Base-by-base conservation (phyloP, 768 basidiomycete species). In the Pleurotus djamor region DNA sequence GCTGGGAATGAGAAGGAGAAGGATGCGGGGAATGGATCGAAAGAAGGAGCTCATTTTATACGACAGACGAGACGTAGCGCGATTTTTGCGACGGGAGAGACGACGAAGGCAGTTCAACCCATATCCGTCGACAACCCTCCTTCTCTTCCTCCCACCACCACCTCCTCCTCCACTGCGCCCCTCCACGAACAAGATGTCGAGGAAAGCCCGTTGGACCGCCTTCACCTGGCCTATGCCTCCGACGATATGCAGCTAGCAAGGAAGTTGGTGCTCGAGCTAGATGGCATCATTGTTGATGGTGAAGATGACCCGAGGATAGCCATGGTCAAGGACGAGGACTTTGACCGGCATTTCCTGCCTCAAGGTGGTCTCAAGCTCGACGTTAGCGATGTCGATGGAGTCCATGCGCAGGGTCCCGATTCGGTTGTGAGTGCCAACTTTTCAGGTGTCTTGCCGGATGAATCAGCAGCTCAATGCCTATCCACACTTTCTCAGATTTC, bases 201-300 rank as follows among this genome's bases (percentile, higher is more conserved):
- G 50, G 78, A 79, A 69, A 77, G 76, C 66, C 80, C 80, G 66
- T 79, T 79, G 0, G 87, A 88, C 75, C 84, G 83, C 69, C 78
- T 88, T 38, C 85, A 88, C 65, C 75, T 80, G 64, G 88, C 88
- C 5, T 88, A 88, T 65, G 85, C 86, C 0, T 74, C 79, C 62
- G 87, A 89, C 68, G 76, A 89, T 73, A 82, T 89, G 59, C 85
- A 83, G 60, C 79, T 83, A 61, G 87, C 87, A 48, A 85, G 84
- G 72, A 74, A 84, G 33, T 78, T 89, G 9, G 76, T 87, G n/a
- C 72, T 89, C 52, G 78, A 80, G 17, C 80, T 87, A 63, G 82
- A 81, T 65, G 87, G 86, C 62, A 79, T 87, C 57, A 79, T 87
- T 60, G 82, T 88, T 67, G 74, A 78, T 8, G 76, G 78, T 10